A percentile compares a stretch with the other conserved stretches of the same genome.
Evolutionary conservation across 2,329 filamentous ascomycete genomes (phyloP).

Genomic region (Diplodia intermedia): DNA sequence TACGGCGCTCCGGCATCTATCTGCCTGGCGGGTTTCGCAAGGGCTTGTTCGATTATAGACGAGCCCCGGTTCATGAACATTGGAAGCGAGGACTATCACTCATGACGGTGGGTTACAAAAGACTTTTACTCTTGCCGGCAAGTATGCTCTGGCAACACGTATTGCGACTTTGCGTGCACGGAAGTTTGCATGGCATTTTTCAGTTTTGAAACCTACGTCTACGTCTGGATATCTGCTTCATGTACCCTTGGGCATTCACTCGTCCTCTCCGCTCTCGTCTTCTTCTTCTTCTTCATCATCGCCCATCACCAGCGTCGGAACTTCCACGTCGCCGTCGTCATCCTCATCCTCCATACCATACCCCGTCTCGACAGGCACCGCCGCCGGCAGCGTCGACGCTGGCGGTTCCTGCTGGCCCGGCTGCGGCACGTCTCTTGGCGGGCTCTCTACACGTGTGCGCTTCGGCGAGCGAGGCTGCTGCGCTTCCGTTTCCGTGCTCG

Average conservation of each 20-base stretch:
- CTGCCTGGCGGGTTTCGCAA: background rate
- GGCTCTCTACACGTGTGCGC: slow-evolving; percentile 18
- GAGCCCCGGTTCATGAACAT: background rate
- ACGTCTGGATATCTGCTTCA: background rate
- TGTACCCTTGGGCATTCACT: background rate
- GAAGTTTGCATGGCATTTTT: background rate
- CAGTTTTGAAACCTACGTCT: background rate
- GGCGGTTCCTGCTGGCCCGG: background rate
- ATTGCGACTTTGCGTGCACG: background rate
- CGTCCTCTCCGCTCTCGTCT: slow-evolving; percentile 8
- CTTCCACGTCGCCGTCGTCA: slow-evolving; percentile 28
- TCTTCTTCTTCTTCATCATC: slow-evolving; percentile 25
- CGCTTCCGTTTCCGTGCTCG: slow-evolving; percentile 17
- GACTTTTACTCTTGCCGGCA: background rate
- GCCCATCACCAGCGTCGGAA: slow-evolving; percentile 29
- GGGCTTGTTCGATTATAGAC: background rate
- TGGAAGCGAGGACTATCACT: background rate
- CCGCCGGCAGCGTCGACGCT: background rate
- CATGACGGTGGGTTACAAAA: background rate
- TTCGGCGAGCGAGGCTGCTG: slow-evolving; percentile 19
- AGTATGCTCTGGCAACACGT: background rate
- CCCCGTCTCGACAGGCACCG: background rate
- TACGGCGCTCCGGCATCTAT: slow-evolving; percentile 1
- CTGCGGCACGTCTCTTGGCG: background rate
- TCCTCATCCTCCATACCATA: slow-evolving; percentile 26